A percentile compares a stretch with the other conserved stretches of the same genome.
Conservation (phyloP, 768 basidiomycete species). For the Boletus fagicola region DNA sequence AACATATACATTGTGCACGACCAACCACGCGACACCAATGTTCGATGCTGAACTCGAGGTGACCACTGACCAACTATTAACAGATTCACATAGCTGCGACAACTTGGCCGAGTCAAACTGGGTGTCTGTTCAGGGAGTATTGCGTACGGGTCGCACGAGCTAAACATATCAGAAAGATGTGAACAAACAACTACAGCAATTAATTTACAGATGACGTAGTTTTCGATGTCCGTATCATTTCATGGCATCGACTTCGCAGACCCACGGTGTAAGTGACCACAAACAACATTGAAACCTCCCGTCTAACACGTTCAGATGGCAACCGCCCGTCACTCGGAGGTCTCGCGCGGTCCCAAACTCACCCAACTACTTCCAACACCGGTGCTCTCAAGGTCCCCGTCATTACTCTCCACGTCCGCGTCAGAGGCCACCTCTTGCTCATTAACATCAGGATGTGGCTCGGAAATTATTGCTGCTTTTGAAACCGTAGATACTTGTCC, state of each 20-base stretch:
- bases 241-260: background rate
- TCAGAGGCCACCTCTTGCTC: constrained; percentile 55
- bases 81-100: too few species aligned
- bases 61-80: too few species aligned
- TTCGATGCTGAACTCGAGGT: too few species aligned
- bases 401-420: constrained; percentile 66
- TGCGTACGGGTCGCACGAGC: background rate
- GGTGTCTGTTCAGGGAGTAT: background rate
- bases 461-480: constrained; percentile 11
- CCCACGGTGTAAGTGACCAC: background rate
- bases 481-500: constrained; percentile 9
- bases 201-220: constrained; percentile 11
- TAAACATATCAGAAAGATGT: background rate
- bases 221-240: background rate
- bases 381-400: constrained; percentile 48
- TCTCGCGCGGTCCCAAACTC: constrained; percentile 42
- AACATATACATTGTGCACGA: too few species aligned
- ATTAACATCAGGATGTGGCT: constrained; percentile 9
- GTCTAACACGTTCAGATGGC: background rate
- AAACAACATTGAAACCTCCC: background rate
- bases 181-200: background rate
- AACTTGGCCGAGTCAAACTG: too few species aligned
- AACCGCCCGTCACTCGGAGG: constrained; percentile 16
- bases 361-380: constrained; percentile 69
- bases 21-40: too few species aligned